Conservation (phyloP, 164 flowering plant genomes). For the Santalum album region DNA sequence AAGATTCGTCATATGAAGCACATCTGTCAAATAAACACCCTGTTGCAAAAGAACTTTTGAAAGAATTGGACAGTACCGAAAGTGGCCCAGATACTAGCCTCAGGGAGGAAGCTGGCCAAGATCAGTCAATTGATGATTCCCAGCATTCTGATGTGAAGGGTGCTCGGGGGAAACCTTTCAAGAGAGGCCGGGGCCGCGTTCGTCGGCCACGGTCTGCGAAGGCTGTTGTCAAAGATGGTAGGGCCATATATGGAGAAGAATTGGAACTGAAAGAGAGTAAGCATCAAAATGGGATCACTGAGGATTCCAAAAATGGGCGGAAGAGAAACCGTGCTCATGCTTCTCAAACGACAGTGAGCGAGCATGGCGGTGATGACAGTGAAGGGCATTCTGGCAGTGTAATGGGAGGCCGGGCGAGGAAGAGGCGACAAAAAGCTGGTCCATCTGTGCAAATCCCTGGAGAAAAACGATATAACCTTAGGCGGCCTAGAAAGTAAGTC, state of each 20-base stretch:
- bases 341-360: slow-evolving; percentile 19
- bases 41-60: slow-evolving; percentile 6
- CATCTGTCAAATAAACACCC: slow-evolving; percentile 7
- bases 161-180: slow-evolving; percentile 12
- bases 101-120: slow-evolving; percentile 17
- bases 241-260: slow-evolving; percentile 22
- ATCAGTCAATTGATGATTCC: slow-evolving; percentile 14
- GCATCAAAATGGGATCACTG: slow-evolving; percentile 18
- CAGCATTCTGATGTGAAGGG: slow-evolving; percentile 18
- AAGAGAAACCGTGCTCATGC: slow-evolving; percentile 26
- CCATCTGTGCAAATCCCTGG: slow-evolving; percentile 15
- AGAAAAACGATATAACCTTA: slow-evolving; percentile 29
- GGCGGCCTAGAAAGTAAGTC: slow-evolving; percentile 34
- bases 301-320: slow-evolving; percentile 23
- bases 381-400: slow-evolving; percentile 31
- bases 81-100: slow-evolving; percentile 17
- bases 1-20: slow-evolving; percentile 7
- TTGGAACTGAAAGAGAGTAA: slow-evolving; percentile 11
- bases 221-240: slow-evolving; percentile 33
- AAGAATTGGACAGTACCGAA: slow-evolving; percentile 6
- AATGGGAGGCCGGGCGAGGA: slow-evolving; percentile 15
- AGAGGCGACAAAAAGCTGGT: slow-evolving; percentile 26
- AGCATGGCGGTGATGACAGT: slow-evolving; percentile 27
- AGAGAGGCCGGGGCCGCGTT: slow-evolving; percentile 22
- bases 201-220: slow-evolving; percentile 30